These are phyloP conservation scores for Helotiales sp. DNA, from an alignment of 2,329 filamentous ascomycete genomes.

Conservation along the genomic window DNA sequence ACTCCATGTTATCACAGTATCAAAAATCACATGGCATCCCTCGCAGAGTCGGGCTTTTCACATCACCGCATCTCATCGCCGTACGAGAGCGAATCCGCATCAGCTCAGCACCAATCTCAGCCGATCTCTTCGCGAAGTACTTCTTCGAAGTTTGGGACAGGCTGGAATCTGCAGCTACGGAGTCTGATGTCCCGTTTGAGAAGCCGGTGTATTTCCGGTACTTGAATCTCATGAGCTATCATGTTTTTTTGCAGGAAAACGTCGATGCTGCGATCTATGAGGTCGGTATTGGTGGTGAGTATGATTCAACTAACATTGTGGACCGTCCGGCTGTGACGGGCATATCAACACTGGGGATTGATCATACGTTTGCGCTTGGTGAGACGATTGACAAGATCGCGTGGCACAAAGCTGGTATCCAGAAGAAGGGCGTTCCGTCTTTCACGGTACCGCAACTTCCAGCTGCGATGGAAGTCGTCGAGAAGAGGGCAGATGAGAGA, in stretches of 20 bases:
- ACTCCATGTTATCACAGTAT: conserved; percentile 64
- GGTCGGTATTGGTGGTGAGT: conserved; percentile 70
- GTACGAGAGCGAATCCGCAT: conserved; percentile 72
- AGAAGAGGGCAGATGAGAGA: conserved; percentile 58
- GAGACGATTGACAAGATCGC: conserved; percentile 68
- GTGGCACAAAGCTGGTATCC: conserved; percentile 76
- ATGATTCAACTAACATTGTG: conserved; percentile 71
- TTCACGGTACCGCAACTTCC: conserved; percentile 61
- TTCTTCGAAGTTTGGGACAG: conserved; percentile 72
- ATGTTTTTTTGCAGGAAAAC: conserved; percentile 67
- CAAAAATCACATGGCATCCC: conserved; percentile 42
- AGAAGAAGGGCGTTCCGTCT: conserved; percentile 63
- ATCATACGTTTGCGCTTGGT: conserved; percentile 69
- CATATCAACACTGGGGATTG: conserved; percentile 70
- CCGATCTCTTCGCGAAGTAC: conserved; percentile 64
- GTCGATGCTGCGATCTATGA: conserved; percentile 69
- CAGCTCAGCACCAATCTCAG: conserved; percentile 61
- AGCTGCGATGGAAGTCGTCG: conserved; percentile 55
- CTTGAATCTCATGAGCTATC: conserved; percentile 69
- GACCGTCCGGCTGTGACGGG: conserved; percentile 61
- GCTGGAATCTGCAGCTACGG: conserved; percentile 47
- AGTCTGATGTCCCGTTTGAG: conserved; percentile 39
- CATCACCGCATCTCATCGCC: conserved; percentile 70
- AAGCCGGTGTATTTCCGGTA: conserved; percentile 64
- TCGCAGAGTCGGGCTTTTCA: conserved; percentile 63